Percentiles rank a stretch among this genome's conserved stretches.
Conservation (phyloP, 345 rosid species). For the Lumnitzera racemosa region DNA sequence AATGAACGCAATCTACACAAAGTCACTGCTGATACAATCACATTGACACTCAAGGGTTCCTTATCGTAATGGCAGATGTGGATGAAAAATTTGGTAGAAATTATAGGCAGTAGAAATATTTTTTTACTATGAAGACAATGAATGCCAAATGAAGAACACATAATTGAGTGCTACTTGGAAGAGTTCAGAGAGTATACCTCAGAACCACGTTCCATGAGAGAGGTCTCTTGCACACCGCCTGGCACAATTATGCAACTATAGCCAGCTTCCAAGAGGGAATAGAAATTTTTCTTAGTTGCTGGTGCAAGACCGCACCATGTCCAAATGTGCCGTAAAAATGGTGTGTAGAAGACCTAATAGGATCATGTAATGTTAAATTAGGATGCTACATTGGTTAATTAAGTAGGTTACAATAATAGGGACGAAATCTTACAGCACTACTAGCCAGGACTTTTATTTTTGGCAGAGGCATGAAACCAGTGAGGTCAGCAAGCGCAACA, state of each 20-base stretch:
- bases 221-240: slow-evolving; percentile 92
- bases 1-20: slow-evolving; percentile 51
- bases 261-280: slow-evolving; percentile 61
- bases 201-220: slow-evolving; percentile 52
- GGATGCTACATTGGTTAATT: neutral
- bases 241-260: slow-evolving; percentile 77
- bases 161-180: neutral
- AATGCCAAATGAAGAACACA: too few species aligned
- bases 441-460: slow-evolving; percentile 85
- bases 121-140: too few species aligned
- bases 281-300: slow-evolving; percentile 73
- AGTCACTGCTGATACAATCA: too few species aligned
- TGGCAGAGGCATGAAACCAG: slow-evolving; percentile 79
- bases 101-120: too few species aligned
- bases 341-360: slow-evolving; percentile 69
- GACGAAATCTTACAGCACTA: slow-evolving; percentile 47
- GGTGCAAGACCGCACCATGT: slow-evolving; percentile 85
- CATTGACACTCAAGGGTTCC: too few species aligned
- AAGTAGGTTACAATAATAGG: neutral
- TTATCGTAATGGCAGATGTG: too few species aligned
- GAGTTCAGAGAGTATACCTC: slow-evolving; percentile 44
- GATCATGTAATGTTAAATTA: neutral
- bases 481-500: slow-evolving; percentile 56
- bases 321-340: slow-evolving; percentile 91
- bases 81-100: too few species aligned